Base-by-base conservation (phyloP, 2,329 filamentous ascomycete genomes). In the Fusarium musae region DNA sequence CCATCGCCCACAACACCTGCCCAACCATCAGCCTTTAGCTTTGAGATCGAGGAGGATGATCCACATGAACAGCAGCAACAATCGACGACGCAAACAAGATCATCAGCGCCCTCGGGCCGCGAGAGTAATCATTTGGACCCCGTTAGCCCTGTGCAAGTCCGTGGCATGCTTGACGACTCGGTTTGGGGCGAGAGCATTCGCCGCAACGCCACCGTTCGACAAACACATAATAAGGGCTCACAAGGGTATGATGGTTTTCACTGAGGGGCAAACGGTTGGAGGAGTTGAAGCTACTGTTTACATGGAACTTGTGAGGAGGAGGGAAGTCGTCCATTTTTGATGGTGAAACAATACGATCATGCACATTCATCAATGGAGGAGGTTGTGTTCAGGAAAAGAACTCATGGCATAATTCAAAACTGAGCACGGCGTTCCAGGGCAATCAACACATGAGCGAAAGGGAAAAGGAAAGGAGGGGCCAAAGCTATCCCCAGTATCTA, bases 151-250 rank as follows among this genome's bases (percentile, higher is more conserved):
- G 89, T 91, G 53, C 92, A 95, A 77, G 93, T 97, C 75, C 90
- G 95, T 81, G 91, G 95, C 75, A 93, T 96, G 79, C 87, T 98
- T 61, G 94, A 96, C 78, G 93, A 96, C 78, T 96, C 94, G 23
- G 92, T 93, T 21, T 98, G 96, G 96, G 93, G 96, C 58, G 94
- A 97, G 83, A 97, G 93, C 85, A 95, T 98, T 73, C 88, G 95
- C 72, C 89, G 94, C 70, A 97, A 94, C 83, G 94, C 96, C 76
- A 97, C 95, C 59, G 88, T 88, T 59, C 84, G 84, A 58, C 85
- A 83, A 73, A 84, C 84, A 52, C 73, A 77, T 19, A 80, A 84
- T 30, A 78, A 80, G 57, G 79, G 79, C 43, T 80, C 82, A 60
- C 78, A 79, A 43, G 75, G 79, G 52, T 80, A 81, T 37, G 78